Conservation (phyloP, 371 early-diverging fungal genomes). For the Chytridiales sp. region DNA sequence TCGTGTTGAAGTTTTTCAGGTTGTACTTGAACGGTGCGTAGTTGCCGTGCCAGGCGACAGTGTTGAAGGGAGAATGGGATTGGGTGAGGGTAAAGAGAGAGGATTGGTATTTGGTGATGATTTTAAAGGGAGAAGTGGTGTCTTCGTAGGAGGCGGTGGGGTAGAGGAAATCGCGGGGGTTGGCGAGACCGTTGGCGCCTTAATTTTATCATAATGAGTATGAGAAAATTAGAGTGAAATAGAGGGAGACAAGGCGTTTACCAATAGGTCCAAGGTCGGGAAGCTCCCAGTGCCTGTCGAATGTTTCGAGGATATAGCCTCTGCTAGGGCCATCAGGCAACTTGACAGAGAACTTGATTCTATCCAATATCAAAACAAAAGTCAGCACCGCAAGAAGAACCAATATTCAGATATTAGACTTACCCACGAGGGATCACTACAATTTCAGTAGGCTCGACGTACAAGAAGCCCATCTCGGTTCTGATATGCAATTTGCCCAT, state of each 20-base stretch:
- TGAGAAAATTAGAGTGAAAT: background rate
- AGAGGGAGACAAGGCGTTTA: conserved; percentile 10
- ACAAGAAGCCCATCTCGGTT: conserved; percentile 90
- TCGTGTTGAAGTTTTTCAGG: conserved; percentile 75
- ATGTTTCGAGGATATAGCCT: conserved; percentile 91
- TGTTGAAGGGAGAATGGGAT: conserved; percentile 89
- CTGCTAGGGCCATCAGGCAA: conserved; percentile 81
- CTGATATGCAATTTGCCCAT: conserved; percentile 81
- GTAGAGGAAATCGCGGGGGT: conserved; percentile 88
- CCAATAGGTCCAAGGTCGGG: conserved; percentile 97
- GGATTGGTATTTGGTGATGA: conserved; percentile 84
- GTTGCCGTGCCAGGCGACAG: conserved; percentile 98
- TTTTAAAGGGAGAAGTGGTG: conserved; percentile 35
- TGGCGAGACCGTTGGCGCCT: conserved; percentile 92
- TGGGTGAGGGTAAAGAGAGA: conserved; percentile 64
- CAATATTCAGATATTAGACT: background rate
- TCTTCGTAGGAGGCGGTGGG: conserved; percentile 80
- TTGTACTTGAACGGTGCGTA: conserved; percentile 96
- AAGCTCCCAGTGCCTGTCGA: conserved; percentile 83
- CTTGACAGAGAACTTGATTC: conserved; percentile 80
- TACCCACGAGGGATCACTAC: conserved; percentile 73
- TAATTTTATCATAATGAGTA: background rate
- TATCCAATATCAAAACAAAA: conserved; percentile 46
- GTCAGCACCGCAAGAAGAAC: background rate
- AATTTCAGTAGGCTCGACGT: conserved; percentile 88